phyloP scores from a whole-genome alignment of 2,329 filamentous ascomycete genomes.

The Fusarium sulawesiense region DNA sequence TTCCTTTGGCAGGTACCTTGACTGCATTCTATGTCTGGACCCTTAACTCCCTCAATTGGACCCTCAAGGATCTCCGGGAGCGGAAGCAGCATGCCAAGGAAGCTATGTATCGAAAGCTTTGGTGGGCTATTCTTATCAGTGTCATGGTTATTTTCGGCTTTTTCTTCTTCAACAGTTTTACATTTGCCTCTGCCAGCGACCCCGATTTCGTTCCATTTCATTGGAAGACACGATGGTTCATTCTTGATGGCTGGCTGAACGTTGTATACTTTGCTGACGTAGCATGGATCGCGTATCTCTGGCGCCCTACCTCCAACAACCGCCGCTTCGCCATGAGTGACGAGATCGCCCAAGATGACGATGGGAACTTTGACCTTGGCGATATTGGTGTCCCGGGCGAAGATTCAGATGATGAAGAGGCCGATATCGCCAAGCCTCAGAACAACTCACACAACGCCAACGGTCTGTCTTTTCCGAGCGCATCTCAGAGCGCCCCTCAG shows the following conservation, averaged over 20 bases:
- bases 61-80: constrained; percentile 95
- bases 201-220: constrained; percentile 95
- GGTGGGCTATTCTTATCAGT: constrained; percentile 95
- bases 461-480: constrained; percentile 40
- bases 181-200: constrained; percentile 85
- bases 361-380: constrained; percentile 93
- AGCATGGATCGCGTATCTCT: constrained; percentile 91
- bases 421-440: constrained; percentile 56
- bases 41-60: constrained; percentile 91
- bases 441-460: constrained; percentile 43
- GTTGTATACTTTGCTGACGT: constrained; percentile 96
- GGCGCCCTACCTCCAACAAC: constrained; percentile 97
- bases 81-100: constrained; percentile 95
- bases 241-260: constrained; percentile 97
- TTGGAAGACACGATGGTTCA: constrained; percentile 98
- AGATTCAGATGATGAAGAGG: constrained; percentile 69
- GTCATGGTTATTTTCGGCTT: constrained; percentile 97
- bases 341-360: constrained; percentile 97
- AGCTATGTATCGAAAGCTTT: constrained; percentile 96
- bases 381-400: constrained; percentile 81
- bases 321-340: constrained; percentile 98
- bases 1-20: constrained; percentile 89
- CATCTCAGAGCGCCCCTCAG: constrained; percentile 42
- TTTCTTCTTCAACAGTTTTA: constrained; percentile 98
- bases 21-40: constrained; percentile 99